Base-by-base conservation (phyloP, 83 land plant species). In the Larix sibirica region DNA sequence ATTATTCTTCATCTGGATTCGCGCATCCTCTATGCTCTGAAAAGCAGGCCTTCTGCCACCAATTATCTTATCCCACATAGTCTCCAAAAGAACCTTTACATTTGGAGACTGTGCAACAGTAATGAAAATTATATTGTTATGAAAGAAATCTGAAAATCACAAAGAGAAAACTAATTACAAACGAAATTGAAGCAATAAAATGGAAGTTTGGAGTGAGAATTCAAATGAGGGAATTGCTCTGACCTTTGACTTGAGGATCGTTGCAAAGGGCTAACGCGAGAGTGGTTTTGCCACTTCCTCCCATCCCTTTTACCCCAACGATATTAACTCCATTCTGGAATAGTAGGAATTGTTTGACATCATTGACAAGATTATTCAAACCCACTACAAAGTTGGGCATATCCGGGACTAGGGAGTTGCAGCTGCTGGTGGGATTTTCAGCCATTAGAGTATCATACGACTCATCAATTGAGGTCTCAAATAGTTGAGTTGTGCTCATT, bases 11-110 rank as follows among this genome's bases (percentile, higher is more conserved):
- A 71, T n/a, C 40, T 71, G 76, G 20, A 40, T 36, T n/a, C 40
- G 76, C 40, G 54, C 76, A 38, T 71, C 76, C 76, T 71, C 76
- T 71, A 71, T 40, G n/a, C 76, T 71, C 76, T 71, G 76, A 33
- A 71, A 71, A 71, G 8, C 44, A 71, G 76, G 76, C 76, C 44
- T 71, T 21, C 40, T 23, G 23, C 54, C 23, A 6, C 76, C 76
- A 7, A 71, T 71, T 40, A 71, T 7, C 24, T 36, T 40, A 42
- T 71, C 76, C 76, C 76, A 71, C 76, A 71, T 71, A 40, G 54
- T 38, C 20, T 71, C 76, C 76, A 71, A 71, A 71, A 71, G 76
- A 24, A 23, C 54, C 76, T 71, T 71, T 0, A 71, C 54, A 40
- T 71, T 71, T 71, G 76, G 76, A 47, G 40, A 42, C 4, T 23